A percentile compares a stretch with the other conserved stretches of the same genome.
These are phyloP conservation scores for Phialophora macrospora DNA, from an alignment of 2,329 filamentous ascomycete genomes.

Conservation along the genomic window DNA sequence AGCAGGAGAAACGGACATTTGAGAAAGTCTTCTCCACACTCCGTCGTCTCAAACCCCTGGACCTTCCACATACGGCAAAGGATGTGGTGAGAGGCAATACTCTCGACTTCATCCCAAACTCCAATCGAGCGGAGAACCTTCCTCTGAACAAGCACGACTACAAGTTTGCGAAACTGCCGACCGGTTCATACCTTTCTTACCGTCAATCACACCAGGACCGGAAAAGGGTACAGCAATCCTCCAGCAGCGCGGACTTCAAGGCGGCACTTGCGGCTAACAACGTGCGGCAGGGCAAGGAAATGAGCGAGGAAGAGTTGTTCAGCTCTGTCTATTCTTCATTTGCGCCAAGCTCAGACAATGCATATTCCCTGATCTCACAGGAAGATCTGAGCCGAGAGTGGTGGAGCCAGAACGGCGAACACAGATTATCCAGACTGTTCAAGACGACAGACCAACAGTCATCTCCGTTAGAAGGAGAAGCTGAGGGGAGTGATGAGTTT, in stretches of 20 bases:
- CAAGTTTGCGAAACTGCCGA: constrained; percentile 47
- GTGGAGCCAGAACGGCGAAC: constrained; percentile 52
- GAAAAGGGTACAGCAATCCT: constrained; percentile 15
- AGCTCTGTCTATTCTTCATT: constrained; percentile 56
- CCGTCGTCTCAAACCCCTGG: constrained; percentile 46
- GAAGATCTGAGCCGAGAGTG: constrained; percentile 52
- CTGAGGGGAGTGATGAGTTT: constrained; percentile 45
- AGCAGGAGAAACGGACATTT: constrained; percentile 47
- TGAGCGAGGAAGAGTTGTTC: constrained; percentile 41
- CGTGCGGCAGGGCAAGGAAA: constrained; percentile 12
- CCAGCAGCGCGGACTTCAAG: constrained; percentile 19
- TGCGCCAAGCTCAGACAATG: constrained; percentile 54
- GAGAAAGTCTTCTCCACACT: constrained; percentile 53
- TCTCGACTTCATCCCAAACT: constrained; percentile 25
- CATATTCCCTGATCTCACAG: constrained; percentile 49
- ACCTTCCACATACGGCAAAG: constrained; percentile 48
- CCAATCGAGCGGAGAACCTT: constrained; percentile 17
- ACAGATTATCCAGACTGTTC: constrained; percentile 42
- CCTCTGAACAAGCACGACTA: constrained; percentile 49
- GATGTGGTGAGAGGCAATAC: constrained; percentile 42
- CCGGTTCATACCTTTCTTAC: constrained; percentile 53
- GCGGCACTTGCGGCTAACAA: constrained; percentile 25
- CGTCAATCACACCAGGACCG: constrained; percentile 13
- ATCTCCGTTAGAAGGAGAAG: constrained; percentile 35
- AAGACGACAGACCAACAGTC: constrained; percentile 7